Evolutionary conservation across 2,329 filamentous ascomycete genomes (phyloP).

Genomic region (Colletotrichum sidae): DNA sequence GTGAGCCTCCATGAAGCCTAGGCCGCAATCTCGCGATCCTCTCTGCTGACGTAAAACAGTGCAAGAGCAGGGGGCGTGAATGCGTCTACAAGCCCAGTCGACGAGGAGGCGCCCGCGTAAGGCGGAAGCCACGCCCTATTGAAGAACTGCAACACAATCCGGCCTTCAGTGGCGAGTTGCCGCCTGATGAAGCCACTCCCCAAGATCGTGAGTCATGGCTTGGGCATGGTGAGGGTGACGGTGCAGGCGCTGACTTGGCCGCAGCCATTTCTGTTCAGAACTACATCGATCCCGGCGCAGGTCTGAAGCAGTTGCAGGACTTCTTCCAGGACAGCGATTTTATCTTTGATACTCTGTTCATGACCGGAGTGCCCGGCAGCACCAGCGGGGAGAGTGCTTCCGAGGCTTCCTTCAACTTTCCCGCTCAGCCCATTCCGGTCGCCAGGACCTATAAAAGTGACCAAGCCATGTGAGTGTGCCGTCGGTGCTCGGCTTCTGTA

Average conservation of each 20-base stretch:
- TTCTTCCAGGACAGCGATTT: constrained; percentile 59
- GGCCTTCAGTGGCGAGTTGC: constrained; percentile 41
- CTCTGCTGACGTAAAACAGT: constrained; percentile 45
- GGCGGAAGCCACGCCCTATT: constrained; percentile 48
- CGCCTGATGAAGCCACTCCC: constrained; percentile 43
- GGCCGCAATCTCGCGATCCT: background rate
- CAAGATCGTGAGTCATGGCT: constrained; percentile 44
- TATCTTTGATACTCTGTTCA: constrained; percentile 59
- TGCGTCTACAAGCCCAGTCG: constrained; percentile 57
- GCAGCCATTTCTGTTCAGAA: constrained; percentile 50
- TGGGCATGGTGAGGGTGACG: background rate
- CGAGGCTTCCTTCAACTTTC: constrained; percentile 32
- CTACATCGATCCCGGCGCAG: constrained; percentile 60
- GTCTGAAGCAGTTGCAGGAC: constrained; percentile 58
- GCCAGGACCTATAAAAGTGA: constrained; percentile 56
- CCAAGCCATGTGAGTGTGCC: constrained; percentile 51
- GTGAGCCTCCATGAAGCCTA: constrained; percentile 44
- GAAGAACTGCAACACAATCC: constrained; percentile 41
- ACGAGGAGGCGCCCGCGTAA: constrained; percentile 56
- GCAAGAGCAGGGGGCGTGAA: constrained; percentile 52
- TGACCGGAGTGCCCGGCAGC: constrained; percentile 38
- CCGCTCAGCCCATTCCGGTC: constrained; percentile 43
- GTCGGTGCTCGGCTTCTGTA: background rate
- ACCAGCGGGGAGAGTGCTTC: constrained; percentile 37
- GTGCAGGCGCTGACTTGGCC: constrained; percentile 21